phyloP scores from a whole-genome alignment of 176 grass and related monocot genomes.

The Cymbopogon citratus region DNA sequence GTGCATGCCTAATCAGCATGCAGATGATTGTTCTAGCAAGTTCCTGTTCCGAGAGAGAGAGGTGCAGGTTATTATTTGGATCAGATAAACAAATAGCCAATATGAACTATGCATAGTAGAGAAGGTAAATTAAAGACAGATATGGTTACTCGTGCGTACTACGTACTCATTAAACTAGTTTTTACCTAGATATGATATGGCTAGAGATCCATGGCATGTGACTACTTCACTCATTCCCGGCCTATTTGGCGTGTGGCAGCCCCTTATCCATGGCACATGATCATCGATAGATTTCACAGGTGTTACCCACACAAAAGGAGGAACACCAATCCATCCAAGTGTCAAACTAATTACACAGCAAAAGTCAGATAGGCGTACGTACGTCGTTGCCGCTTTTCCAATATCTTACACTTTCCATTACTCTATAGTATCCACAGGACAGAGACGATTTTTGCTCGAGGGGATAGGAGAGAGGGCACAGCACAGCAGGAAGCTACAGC shows the following conservation, averaged over 20 bases:
- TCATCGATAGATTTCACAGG: neutral
- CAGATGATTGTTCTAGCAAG: conserved; percentile 34
- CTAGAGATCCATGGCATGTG: neutral
- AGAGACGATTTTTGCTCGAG: neutral
- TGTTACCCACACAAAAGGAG: neutral
- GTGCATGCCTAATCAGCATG: conserved; percentile 3
- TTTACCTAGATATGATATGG: too few species aligned
- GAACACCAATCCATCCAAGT: neutral
- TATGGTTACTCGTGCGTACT: neutral
- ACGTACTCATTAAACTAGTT: neutral
- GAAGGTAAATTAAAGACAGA: neutral
- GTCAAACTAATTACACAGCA: neutral
- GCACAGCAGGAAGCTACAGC: neutral
- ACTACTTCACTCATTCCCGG: conserved; percentile 1
- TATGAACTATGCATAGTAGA: too few species aligned
- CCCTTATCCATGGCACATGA: neutral
- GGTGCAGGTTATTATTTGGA: neutral
- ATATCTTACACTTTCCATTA: neutral
- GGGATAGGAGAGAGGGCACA: neutral
- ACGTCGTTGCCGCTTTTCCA: neutral
- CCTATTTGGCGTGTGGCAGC: neutral
- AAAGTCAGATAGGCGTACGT: conserved; percentile 8
- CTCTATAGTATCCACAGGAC: conserved; percentile 20
- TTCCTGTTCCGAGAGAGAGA: neutral
- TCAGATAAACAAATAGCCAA: neutral